phyloP scores from a whole-genome alignment of 805 yeast genomes.

The Candida ascalaphidarum region DNA sequence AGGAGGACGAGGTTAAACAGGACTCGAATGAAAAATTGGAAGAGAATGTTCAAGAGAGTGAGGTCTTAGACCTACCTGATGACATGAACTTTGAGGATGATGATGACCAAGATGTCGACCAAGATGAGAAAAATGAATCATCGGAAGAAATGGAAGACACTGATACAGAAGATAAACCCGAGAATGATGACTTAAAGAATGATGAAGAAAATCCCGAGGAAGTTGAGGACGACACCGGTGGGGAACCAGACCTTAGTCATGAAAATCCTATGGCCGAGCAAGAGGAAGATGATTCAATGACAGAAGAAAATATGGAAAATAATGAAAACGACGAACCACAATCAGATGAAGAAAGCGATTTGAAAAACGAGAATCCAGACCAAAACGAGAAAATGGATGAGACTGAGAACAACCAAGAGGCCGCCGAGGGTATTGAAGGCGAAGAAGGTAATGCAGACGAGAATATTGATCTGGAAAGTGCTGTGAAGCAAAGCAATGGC shows the following conservation, averaged over 20 bases:
- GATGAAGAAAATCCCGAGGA: background rate
- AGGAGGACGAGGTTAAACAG: constrained; percentile 67
- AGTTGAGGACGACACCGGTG: background rate
- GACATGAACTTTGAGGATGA: constrained; percentile 86
- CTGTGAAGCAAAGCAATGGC: constrained; percentile 53
- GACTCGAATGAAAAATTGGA: constrained; percentile 66
- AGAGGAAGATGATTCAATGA: constrained; percentile 18
- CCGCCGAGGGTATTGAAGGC: constrained; percentile 49
- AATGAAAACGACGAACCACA: constrained; percentile 15
- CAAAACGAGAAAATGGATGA: constrained; percentile 23
- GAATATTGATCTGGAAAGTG: constrained; percentile 46
- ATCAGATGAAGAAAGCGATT: constrained; percentile 8
- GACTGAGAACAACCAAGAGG: constrained; percentile 15
- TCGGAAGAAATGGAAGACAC: no score
- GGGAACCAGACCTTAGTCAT: constrained; percentile 18
- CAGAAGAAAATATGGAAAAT: constrained; percentile 17
- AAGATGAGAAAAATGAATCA: no score
- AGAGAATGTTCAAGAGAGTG: constrained; percentile 70
- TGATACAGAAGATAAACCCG: constrained; percentile 12
- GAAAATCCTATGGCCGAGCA: constrained; percentile 14
- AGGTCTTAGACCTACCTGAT: constrained; percentile 84
- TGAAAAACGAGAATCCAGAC: constrained; percentile 7
- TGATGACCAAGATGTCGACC: constrained; percentile 42
- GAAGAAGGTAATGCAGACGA: constrained; percentile 37
- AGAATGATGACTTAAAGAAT: no score